Evolutionary conservation across 164 flowering plant genomes (phyloP).

Genomic region (Annona squamosa): DNA sequence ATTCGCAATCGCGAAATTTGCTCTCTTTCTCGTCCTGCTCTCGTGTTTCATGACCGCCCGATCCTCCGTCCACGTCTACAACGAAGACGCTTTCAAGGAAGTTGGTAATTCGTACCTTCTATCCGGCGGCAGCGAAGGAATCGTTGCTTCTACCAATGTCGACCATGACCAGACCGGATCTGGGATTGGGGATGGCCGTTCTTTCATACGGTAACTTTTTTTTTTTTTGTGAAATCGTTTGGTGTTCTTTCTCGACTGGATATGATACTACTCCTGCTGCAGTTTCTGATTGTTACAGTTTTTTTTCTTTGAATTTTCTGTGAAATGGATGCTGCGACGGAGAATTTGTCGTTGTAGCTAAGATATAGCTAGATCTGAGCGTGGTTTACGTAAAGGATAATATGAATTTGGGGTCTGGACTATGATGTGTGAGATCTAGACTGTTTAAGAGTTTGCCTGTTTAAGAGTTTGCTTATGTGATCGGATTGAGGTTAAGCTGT

Average conservation of each 20-base stretch:
- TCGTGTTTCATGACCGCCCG: constrained; percentile 1
- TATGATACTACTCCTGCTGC: too few relatives aligned
- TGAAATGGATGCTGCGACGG: background rate
- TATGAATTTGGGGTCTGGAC: background rate
- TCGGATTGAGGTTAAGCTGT: background rate
- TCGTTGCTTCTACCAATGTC: constrained; percentile 31
- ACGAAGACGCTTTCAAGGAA: constrained; percentile 49
- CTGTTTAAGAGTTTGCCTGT: background rate
- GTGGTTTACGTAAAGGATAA: background rate
- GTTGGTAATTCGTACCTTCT: constrained; percentile 75
- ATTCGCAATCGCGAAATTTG: background rate
- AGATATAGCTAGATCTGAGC: background rate
- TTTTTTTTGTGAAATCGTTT: background rate
- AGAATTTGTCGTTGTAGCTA: background rate
- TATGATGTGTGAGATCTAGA: background rate
- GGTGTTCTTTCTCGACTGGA: background rate
- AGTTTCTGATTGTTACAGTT: background rate
- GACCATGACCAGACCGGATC: background rate
- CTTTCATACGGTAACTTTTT: constrained; percentile 8
- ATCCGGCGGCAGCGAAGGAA: constrained; percentile 90
- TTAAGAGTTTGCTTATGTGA: background rate
- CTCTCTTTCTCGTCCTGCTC: constrained; percentile 1
- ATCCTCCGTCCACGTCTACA: constrained; percentile 70
- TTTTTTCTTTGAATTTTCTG: background rate
- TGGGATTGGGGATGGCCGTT: constrained; percentile 6